These are phyloP conservation scores for Boletus pseudopeckii DNA, from an alignment of 768 basidiomycete species.

Conservation along the genomic window DNA sequence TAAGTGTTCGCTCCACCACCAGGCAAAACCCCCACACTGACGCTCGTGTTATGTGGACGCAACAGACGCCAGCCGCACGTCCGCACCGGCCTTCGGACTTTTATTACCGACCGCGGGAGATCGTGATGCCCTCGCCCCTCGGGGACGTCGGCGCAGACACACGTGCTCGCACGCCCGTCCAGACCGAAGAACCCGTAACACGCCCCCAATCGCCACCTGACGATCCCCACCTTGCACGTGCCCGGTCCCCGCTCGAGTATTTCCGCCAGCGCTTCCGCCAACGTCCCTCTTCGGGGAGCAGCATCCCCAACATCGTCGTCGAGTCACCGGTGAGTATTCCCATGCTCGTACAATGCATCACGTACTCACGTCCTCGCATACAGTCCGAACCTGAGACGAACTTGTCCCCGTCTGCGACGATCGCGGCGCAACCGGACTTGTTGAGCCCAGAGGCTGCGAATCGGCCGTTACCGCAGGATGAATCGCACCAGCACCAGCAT, in stretches of 20 bases:
- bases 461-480: conserved; percentile 23
- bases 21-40: conserved; percentile 4
- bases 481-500: not conserved
- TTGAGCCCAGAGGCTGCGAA: conserved; percentile 43
- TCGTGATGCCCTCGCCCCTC: conserved; percentile 24
- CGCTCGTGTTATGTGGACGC: not conserved
- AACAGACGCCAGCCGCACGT: conserved; percentile 18
- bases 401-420: conserved; percentile 29
- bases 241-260: conserved; percentile 20
- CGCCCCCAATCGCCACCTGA: conserved; percentile 1
- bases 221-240: conserved; percentile 10
- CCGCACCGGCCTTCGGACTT: conserved; percentile 10
- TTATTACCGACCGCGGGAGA: conserved; percentile 33
- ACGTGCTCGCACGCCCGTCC: conserved; percentile 16
- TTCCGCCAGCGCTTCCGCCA: conserved; percentile 28
- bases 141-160: conserved; percentile 17
- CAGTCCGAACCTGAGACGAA: conserved; percentile 42
- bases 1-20: conserved; percentile 6
- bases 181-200: conserved; percentile 3
- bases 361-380: not conserved
- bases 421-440: conserved; percentile 37
- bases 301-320: conserved; percentile 42
- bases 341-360: not conserved
- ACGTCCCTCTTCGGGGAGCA: conserved; percentile 32
- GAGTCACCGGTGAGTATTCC: conserved; percentile 43